Evolutionary conservation across 164 flowering plant genomes (phyloP).

Genomic region (Annona cherimola): DNA sequence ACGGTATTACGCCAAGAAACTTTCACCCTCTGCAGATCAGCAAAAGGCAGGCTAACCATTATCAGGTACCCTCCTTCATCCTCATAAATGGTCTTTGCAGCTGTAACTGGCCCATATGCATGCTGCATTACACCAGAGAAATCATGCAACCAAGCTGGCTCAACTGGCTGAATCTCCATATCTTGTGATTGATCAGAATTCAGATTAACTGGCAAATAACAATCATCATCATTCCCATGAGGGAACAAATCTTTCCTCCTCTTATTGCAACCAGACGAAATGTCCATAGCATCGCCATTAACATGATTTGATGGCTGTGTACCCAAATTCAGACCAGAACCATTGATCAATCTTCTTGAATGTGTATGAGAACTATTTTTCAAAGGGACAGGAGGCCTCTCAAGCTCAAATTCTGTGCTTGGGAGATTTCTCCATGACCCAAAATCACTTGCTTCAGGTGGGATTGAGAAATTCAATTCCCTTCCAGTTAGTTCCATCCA

Average conservation of each 20-base stretch:
- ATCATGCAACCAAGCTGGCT: slow-evolving; percentile 63
- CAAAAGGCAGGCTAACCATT: slow-evolving; percentile 77
- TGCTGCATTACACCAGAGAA: slow-evolving; percentile 81
- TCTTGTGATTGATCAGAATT: slow-evolving; percentile 44
- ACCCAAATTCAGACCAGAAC: slow-evolving; percentile 65
- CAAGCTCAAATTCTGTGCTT: slow-evolving; percentile 73
- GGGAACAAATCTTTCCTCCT: slow-evolving; percentile 66
- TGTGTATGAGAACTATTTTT: slow-evolving; percentile 39
- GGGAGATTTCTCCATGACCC: slow-evolving; percentile 83
- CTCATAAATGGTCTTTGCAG: slow-evolving; percentile 83
- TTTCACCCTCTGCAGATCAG: slow-evolving; percentile 75
- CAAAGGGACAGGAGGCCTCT: slow-evolving; percentile 46
- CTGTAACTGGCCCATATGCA: slow-evolving; percentile 84
- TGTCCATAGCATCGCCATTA: slow-evolving; percentile 63
- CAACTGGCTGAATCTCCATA: slow-evolving; percentile 46
- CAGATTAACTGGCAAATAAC: slow-evolving; percentile 41
- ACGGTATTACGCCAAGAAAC: slow-evolving; percentile 88
- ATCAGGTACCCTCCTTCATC: slow-evolving; percentile 74
- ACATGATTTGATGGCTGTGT: slow-evolving; percentile 49
- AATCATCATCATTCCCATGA: slow-evolving; percentile 57
- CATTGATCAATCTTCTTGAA: slow-evolving; percentile 61
- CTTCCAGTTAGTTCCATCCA: slow-evolving; percentile 90
- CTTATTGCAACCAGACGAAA: slow-evolving; percentile 55
- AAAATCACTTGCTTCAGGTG: slow-evolving; percentile 84
- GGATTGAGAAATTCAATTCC: slow-evolving; percentile 64